Base-by-base conservation (phyloP, 2,329 filamentous ascomycete genomes). In the Triangularia setosa region DNA sequence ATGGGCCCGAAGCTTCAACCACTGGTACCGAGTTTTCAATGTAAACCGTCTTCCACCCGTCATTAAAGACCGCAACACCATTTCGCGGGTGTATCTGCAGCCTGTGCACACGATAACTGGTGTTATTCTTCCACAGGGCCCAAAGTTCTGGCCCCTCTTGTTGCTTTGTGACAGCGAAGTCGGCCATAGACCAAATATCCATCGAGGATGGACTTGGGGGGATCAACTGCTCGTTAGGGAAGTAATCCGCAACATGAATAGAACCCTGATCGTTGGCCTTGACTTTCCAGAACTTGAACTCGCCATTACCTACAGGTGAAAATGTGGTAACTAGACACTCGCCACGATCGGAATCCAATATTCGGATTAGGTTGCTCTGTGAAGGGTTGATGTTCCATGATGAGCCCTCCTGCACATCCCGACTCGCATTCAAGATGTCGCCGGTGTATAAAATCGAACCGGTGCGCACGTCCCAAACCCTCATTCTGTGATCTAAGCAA, bases 251-350 rank as follows among this genome's bases (percentile, higher is more conserved):
- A 14, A 96, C 81, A 8, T 87, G 82, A 21, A 92, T 75, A 2
- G 79, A 81, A 71, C 90, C 82, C 70, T 84, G 84, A 61, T 88
- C 85, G 69, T 88, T 85, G 18, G 90, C 85, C 61, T 86, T 85
- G n/a, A 87, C 77, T 68, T 80, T 83, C 92, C 93, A 99, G 74
- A 99, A 93, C 75, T 97, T 98, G 83, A 99, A 98, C 73, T 94
- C 90, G 35, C 95, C 91, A 48, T 88, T 86, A 28, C 93, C 90
- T 68, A 95, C 87, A 0, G 95, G 94, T 11, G 93, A 97, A 76
- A 93, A 97, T 8, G 92, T 94, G 40, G 92, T 87, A 61, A 94
- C 85, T 14, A 86, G 75, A 44, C 83, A 79, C 61, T 80, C 80
- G 16, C 85, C 84, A 25, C 80, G 78, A 52, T 74, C 79, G 48